Base-by-base conservation (phyloP, 345 rosid genomes). In the Passiflora organensis region DNA sequence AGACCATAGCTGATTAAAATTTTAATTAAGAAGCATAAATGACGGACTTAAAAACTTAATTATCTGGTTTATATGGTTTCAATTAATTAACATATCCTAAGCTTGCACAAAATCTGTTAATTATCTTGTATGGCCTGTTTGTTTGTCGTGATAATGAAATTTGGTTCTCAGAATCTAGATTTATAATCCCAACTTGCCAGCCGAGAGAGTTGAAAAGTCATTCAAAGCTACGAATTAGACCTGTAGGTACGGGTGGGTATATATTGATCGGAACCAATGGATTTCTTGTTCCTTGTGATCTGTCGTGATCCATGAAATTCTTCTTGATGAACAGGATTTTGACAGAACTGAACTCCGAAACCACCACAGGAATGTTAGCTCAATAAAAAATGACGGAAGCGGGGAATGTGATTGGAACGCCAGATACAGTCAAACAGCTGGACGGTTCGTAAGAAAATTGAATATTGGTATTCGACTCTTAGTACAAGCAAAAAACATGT, bases 81-180 rank as follows among this genome's bases (percentile, higher is more conserved):
- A 28, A 28, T 28, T 28, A 28, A 8, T 8, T 28, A 3, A 28
- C 34, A 28, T 3, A 28, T 28, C 34, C 8, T 28, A 28, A 6
- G 11, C 24, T 45, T 9, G 25, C 6, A 9, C 13, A 1, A 20
- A 46, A 14, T 46, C 34, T 28, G 15, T 23, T 25, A 25, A 21
- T 22, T 3, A 22, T 47, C 1, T 28, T 5, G 51, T 24, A 23
- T 42, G 62, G 22, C n/a, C n/a, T n/a, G n/a, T 22, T 22, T 6
- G 1, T 23, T 51, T 58, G 69, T 65, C 59, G 47, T n/a, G 58
- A 51, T 53, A 37, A 25, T 24, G 70, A 66, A 66, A 66, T 16
- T 52, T 43, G 17, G 17, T 12, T 19, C 23, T 48, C 20, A 22
- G 21, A 11, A 47, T 48, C 12, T 14, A 44, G 3, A 28, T 28